Evolutionary conservation across 1,139 yeast species (phyloP), one percentile per base, ranked within the genome.

Genomic region (Sugiyamaella grinbergsii): DNA sequence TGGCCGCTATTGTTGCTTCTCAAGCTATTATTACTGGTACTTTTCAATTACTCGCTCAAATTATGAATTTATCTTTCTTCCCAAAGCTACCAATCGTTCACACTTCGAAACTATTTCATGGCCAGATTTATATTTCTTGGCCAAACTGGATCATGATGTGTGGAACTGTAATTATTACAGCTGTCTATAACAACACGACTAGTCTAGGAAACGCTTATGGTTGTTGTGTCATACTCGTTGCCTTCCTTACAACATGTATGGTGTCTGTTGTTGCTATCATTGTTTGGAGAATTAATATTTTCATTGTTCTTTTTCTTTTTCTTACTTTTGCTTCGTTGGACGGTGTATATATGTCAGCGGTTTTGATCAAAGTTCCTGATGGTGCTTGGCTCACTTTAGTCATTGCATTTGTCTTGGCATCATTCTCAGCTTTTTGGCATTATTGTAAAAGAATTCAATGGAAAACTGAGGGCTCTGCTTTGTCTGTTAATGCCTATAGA

Each of bases 331-430:
- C 76, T 6, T 72, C 81, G 0, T 67, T 80, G 50, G 84, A 80
- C 57, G 59, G 68, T 40, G 64, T 72, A 40, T 64, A 78, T 61
- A 71, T 79, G 19, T 65, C 74, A 42, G 73, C 82, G 10, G 79
- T 77, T 52, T 54, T 78, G 58, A 73, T 71, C 59, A 80, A 80
- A 62, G 73, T 80, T 1, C 74, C 75, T 0, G 78, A 76, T 57
- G 84, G 83, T 41, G 84, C 83, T 2, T 80, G 83, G 84, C 78
- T 79, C 59, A 80, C 83, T 3, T 62, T 79, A 15, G 71, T 76
- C 69, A 67, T 79, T 71, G n/a, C 58, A 62, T 45, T 57, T 61
- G 49, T 65, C 34, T 71, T 76, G 51, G 68, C 78, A 39, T 49
- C 65, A 18, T 62, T 73, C 48, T 78, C 82, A 81, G 68, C 80